phyloP scores from a whole-genome alignment of 1,139 yeast species.

The Zygoascus hellenicus region DNA sequence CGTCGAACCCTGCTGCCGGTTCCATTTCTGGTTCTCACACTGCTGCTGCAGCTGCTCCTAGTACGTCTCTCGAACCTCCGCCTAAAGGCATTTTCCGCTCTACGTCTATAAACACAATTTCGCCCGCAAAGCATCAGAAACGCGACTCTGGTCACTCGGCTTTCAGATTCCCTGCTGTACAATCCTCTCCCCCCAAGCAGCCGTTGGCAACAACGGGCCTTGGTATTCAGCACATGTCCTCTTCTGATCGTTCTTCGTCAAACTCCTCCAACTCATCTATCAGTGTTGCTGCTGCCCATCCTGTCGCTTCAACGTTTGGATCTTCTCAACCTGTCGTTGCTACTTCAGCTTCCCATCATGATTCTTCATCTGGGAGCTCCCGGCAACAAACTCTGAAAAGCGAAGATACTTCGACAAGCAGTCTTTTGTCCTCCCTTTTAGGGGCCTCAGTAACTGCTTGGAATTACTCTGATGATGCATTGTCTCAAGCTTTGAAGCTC shows the following conservation, averaged over 20 bases:
- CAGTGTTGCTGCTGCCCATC: slow-evolving; percentile 1
- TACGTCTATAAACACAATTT: neutral
- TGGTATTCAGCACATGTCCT: slow-evolving; percentile 8
- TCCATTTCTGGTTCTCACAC: neutral
- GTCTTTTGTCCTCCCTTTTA: slow-evolving; percentile 35
- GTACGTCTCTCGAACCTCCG: neutral
- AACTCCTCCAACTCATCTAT: slow-evolving; percentile 2
- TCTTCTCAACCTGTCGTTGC: neutral
- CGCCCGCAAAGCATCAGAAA: neutral
- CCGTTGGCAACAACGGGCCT: slow-evolving; percentile 2
- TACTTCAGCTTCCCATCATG: neutral
- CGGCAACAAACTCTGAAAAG: neutral
- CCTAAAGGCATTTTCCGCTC: slow-evolving; percentile 7
- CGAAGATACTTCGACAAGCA: neutral
- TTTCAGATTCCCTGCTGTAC: slow-evolving; percentile 2
- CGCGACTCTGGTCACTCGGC: neutral
- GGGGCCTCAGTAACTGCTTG: slow-evolving; percentile 52
- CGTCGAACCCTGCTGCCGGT: neutral
- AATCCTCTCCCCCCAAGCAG: slow-evolving; percentile 1
- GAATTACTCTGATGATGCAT: slow-evolving; percentile 59
- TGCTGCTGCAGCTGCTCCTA: neutral
- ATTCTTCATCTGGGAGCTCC: slow-evolving; percentile 3
- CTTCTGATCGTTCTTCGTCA: slow-evolving; percentile 2
- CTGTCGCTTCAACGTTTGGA: slow-evolving; percentile 4
- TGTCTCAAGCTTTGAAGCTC: slow-evolving; percentile 56